Conservation (phyloP, 331 rosid genomes). For the Quercus tomentella region DNA sequence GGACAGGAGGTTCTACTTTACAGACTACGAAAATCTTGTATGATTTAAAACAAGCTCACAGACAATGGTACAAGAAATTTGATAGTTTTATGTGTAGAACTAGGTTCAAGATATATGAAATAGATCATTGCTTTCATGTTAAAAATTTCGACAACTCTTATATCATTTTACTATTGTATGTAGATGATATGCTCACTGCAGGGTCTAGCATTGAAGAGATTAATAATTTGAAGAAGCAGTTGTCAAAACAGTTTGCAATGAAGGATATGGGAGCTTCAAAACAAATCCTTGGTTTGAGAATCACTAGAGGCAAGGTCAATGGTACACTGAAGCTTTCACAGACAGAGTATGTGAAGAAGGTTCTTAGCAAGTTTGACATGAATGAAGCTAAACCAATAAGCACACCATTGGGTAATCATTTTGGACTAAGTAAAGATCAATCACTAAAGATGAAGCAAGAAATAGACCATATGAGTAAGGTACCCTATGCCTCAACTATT, state of each 20-base stretch:
- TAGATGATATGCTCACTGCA: too few species aligned
- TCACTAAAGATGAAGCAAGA: neutral
- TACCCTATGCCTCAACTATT: neutral
- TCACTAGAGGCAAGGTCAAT: neutral
- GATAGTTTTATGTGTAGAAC: neutral
- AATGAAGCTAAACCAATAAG: neutral
- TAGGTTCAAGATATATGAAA: neutral
- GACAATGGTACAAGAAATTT: neutral
- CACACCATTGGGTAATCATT: neutral
- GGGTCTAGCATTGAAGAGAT: too few species aligned
- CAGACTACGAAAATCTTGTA: neutral
- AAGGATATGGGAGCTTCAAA: neutral
- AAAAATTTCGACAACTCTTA: too few species aligned
- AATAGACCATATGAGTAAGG: neutral
- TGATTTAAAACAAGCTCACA: neutral
- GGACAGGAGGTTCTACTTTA: neutral
- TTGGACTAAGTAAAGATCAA: neutral
- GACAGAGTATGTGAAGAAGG: neutral
- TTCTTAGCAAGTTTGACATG: neutral
- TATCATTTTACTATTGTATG: too few species aligned
- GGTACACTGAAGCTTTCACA: neutral
- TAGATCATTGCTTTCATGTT: too few species aligned
- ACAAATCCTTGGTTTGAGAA: neutral
- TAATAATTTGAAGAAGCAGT: too few species aligned
- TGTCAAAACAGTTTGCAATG: neutral